Conservation (phyloP, 2,329 filamentous ascomycete species). For the Aspergillus ibericus region DNA sequence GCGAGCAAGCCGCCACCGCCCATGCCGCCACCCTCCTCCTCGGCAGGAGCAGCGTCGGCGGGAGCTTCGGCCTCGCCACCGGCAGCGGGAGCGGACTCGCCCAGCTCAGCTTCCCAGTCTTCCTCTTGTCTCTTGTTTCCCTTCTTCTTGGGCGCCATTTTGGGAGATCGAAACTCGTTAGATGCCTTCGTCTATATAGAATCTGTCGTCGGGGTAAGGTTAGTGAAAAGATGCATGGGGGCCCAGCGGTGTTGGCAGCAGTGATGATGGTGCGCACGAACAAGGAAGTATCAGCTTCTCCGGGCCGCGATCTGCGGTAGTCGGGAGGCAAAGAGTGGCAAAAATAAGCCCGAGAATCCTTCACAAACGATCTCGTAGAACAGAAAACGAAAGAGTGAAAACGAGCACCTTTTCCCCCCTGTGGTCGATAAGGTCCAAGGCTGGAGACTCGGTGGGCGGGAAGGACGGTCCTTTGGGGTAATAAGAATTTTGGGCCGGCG, state of each 20-base stretch:
- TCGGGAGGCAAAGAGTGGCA: slow-evolving; percentile 13
- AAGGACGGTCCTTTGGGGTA: slow-evolving; percentile 12
- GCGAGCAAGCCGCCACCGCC: slow-evolving; percentile 71
- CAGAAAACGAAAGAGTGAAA: neutral
- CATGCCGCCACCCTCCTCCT: slow-evolving; percentile 57
- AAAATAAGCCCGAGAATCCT: slow-evolving; percentile 6
- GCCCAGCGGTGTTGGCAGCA: neutral
- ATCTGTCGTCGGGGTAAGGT: too few relatives aligned
- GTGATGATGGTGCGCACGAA: slow-evolving; percentile 16
- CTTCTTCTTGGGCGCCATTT: slow-evolving; percentile 95
- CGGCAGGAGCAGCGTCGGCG: slow-evolving; percentile 47
- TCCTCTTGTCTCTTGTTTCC: slow-evolving; percentile 80
- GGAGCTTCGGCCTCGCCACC: slow-evolving; percentile 48
- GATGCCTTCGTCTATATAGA: neutral
- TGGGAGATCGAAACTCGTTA: slow-evolving; percentile 8
- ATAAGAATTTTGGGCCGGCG: slow-evolving; percentile 25
- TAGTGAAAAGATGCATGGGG: neutral
- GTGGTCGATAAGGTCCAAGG: slow-evolving; percentile 16
- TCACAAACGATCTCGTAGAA: slow-evolving; percentile 2
- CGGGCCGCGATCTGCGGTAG: slow-evolving; percentile 11
- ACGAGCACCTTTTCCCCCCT: slow-evolving; percentile 14
- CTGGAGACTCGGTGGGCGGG: slow-evolving; percentile 14
- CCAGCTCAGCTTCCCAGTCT: slow-evolving; percentile 93
- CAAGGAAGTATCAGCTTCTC: slow-evolving; percentile 15
- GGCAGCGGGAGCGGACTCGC: slow-evolving; percentile 63